Conservation (phyloP, 2,329 filamentous ascomycete species). For the Sporothrix globosa region DNA sequence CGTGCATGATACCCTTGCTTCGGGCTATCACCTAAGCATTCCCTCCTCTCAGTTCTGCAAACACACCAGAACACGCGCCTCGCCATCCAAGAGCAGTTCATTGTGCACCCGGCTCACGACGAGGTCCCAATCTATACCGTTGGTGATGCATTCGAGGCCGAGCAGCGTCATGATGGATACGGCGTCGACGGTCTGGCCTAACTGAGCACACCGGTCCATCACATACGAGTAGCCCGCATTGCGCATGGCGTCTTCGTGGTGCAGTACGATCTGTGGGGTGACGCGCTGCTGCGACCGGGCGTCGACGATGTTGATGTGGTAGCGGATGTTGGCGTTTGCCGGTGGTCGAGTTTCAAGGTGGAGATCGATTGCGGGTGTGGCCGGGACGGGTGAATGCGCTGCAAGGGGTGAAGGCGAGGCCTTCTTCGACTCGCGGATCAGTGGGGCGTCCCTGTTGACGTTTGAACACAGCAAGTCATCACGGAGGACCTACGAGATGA, state of each 20-base stretch:
- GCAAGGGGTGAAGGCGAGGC: not conserved
- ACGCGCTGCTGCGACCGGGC: not conserved
- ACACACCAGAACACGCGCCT: conserved; percentile 31
- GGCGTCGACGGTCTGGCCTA: not conserved
- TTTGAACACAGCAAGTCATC: conserved; percentile 3
- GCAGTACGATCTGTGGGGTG: conserved; percentile 29
- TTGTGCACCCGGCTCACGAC: conserved; percentile 26
- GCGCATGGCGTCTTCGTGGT: conserved; percentile 24
- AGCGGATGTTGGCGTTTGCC: conserved; percentile 23
- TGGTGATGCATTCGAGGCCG: conserved; percentile 25
- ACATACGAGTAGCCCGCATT: conserved; percentile 28
- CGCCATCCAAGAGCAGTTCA: conserved; percentile 28
- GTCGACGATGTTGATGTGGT: conserved; percentile 30
- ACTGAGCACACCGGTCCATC: not conserved
- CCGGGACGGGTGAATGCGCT: not conserved
- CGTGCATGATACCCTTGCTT: not conserved
- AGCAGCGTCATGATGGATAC: conserved; percentile 27
- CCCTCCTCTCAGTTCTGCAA: not conserved
- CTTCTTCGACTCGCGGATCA: not conserved
- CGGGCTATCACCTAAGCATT: not conserved
- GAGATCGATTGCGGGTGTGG: not conserved
- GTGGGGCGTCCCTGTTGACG: not conserved
- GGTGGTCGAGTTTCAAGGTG: not conserved
- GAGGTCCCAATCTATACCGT: conserved; percentile 28
- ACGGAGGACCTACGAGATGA: not conserved